Conservation (phyloP, 2,329 filamentous ascomycete genomes). For the Xylariales sp. region DNA sequence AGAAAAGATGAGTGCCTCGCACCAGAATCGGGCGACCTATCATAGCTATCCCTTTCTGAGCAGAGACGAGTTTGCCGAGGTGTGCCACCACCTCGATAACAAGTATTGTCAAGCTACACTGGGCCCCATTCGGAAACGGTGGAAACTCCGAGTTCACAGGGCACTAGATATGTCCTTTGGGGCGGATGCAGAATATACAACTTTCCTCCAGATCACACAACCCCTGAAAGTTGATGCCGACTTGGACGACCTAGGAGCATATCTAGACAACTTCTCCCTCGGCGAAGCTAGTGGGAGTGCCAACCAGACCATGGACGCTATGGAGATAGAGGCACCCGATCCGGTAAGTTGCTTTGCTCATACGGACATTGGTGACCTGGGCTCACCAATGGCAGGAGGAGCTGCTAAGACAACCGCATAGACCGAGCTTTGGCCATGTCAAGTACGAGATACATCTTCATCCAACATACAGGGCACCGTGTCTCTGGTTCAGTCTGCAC, state of each 20-base stretch:
- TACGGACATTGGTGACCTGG: neutral
- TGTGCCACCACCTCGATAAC: constrained; percentile 58
- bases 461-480: constrained; percentile 68
- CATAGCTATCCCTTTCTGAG: constrained; percentile 57
- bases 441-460: constrained; percentile 73
- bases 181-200: constrained; percentile 39
- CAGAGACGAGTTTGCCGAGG: constrained; percentile 58
- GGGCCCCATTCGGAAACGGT: constrained; percentile 47
- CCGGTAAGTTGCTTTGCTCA: constrained; percentile 32
- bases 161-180: constrained; percentile 43
- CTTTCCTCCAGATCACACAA: constrained; percentile 53
- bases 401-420: constrained; percentile 27
- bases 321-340: constrained; percentile 47
- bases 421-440: constrained; percentile 39
- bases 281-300: constrained; percentile 14
- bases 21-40: constrained; percentile 35
- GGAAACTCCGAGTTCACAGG: constrained; percentile 50
- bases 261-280: constrained; percentile 43
- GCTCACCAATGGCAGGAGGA: constrained; percentile 31
- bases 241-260: constrained; percentile 42
- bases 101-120: constrained; percentile 54
- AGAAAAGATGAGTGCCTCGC: no score
- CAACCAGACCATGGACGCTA: constrained; percentile 31
- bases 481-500: constrained; percentile 69
- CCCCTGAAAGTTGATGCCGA: constrained; percentile 39